Base-by-base conservation (phyloP, 768 basidiomycete genomes). In the Pisolithus marmoratus region DNA sequence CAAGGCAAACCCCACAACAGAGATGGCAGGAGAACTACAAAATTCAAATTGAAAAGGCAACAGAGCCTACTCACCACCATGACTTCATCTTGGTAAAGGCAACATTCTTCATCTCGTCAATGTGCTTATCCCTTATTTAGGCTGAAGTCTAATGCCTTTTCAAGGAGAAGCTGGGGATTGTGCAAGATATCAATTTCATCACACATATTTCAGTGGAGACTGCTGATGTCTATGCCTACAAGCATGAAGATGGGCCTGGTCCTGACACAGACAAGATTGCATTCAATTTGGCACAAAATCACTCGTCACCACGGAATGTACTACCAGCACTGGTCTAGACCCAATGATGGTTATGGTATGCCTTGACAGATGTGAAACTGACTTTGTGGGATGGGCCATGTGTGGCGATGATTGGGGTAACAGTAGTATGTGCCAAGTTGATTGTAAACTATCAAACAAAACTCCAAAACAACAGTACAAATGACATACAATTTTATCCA, bases 141-240 rank as follows among this genome's bases (percentile, higher is more conserved):
- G 42, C n/a, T 2, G 48, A 58, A 45, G 50, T 57, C 23, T 38
- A 12, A 29, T 40, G 14, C 3, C 38, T 56, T 6, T 58, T 58
- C 42, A 58, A 58, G 22, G 57, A 56, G 14, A 38, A 3, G 31
- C 38, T 55, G 1, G 36, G 40, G 4, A 56, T 53, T 22, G 24
- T 43, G 8, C 54, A 58, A 17, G 52, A 58, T 5, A 3, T 20
- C 2, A 27, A 56, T 41, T 49, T 58, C 26, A 51, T 56, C 1
- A 24, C n/a, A 0, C 49, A 56, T 26, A 1, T 48, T 1, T 20
- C 43, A 2, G 52, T 49, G 1, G 9, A 24, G 5, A 19, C 8
- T 6, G 44, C 38, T 5, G 52, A 56, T 20, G 47, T 55, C 5
- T 42, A 48, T 20, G 46, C 34, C 2, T 58, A 53, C 22, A 20